Conservation (phyloP, 768 basidiomycete species). For the Suillus luteus region DNA sequence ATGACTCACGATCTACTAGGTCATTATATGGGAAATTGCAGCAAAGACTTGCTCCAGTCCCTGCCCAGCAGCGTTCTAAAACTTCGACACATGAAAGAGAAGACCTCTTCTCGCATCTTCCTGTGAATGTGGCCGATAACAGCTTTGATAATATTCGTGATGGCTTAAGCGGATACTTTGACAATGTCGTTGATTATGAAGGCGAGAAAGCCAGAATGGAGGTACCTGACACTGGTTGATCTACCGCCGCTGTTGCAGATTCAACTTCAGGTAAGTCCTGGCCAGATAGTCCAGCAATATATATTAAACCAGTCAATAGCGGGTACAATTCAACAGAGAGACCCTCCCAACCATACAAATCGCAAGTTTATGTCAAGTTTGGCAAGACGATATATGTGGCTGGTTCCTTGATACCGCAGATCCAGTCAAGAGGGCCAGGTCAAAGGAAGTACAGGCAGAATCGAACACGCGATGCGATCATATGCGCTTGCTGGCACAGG, state of each 20-base stretch:
- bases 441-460: conserved; percentile 69
- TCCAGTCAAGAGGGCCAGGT: conserved; percentile 65
- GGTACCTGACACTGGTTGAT: conserved; percentile 68
- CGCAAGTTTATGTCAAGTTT: conserved; percentile 93
- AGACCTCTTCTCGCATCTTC: conserved; percentile 90
- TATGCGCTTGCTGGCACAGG: conserved; percentile 64
- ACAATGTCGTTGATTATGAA: conserved; percentile 85
- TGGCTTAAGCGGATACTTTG: conserved; percentile 88
- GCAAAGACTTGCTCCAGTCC: conserved; percentile 48
- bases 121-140: conserved; percentile 89
- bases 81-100: conserved; percentile 79
- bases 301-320: conserved; percentile 42
- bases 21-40: conserved; percentile 89
- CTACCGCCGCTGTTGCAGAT: conserved; percentile 91
- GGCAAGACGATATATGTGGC: conserved; percentile 83
- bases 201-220: conserved; percentile 88
- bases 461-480: conserved; percentile 67
- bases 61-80: conserved; percentile 43
- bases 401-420: conserved; percentile 84
- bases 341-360: conserved; percentile 90
- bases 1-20: conserved; percentile 34
- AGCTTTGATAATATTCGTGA: conserved; percentile 93
- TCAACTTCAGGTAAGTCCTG: conserved; percentile 78
- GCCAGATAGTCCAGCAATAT: background rate
- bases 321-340: conserved; percentile 93